Base-by-base conservation (phyloP, 192 early-diverging fungal species). In the Endogone sp. region DNA sequence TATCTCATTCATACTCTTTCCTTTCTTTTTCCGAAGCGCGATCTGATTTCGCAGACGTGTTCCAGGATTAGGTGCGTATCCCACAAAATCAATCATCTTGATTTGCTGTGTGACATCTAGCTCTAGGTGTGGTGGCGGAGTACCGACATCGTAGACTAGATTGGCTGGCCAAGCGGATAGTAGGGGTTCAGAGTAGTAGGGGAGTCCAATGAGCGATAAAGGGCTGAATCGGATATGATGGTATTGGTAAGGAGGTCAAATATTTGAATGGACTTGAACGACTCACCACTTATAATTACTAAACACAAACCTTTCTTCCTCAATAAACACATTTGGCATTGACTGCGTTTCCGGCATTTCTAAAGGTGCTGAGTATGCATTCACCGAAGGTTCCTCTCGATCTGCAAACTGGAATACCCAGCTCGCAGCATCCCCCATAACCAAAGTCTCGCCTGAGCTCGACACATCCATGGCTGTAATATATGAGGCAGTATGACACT, bases 1-100 rank as follows among this genome's bases (percentile, higher is more conserved):
- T 9, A 72, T 80, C 26, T 89, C 85, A 3, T 71, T 54, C 44
- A 69, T 66, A 25, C 68, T 74, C 29, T 77, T 70, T n/a, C 70
- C 67, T 20, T 74, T 72, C 21, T 81, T 44, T 25, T 68, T 75
- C 21, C 81, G 76, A 55, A 76, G 74, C 16, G 75, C 65, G 4
- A 84, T 82, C 64, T 94, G 94, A 80, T 98, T 99, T 57, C 97
- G 86, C 55, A 76, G 81, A 23, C 81, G 81, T 25, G 79, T 84
- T 3, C 92, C 90, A 2, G 92, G 91, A 62, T 94, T 98, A 31
- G 90, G 88, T n/a, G 95, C 92, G 65, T 96, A 97, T 1, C 94
- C 95, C 3, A 99, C 94, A 81, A 92, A 94, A 65, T 94, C 95
- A 71, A 92, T 91, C 81, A 86, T 92, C 72, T 95, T 95, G 68